Base-by-base conservation (phyloP, 73 alveolate genomes). In the Uronychia binucleata region DNA sequence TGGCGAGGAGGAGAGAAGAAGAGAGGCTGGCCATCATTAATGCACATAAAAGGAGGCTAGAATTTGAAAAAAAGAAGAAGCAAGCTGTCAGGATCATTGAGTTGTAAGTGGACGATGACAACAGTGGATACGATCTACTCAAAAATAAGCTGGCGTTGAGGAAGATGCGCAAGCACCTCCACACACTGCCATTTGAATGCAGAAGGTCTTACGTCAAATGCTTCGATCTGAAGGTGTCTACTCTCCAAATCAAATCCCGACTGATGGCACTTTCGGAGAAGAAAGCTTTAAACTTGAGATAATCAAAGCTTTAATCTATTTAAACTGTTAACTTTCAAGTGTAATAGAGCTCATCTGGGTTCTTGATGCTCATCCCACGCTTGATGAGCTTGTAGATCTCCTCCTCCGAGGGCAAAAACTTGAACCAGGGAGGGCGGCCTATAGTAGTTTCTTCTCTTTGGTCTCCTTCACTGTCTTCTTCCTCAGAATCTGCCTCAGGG, bases 141-240 rank as follows among this genome's bases (percentile, higher is more conserved):
- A 46, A 46, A 19, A 46, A 46, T 19, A 46, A 46, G 19, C 5
- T 46, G 67, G 19, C 5, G 5, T 46, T 46, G 67, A 46, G 67
- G 67, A 46, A 19, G 67, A 46, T 46, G 67, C 5, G 67, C n/a
- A 46, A 19, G 77, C 30, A 79, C 29, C 5, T 67, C 31, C 14
- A 28, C 14, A 26, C 78, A 25, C 78, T 67, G 5, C 78, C 78
- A 26, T 67, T 67, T 28, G 78, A 67, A 67, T 67, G 78, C 26
- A 14, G 78, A 5, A 1, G 34, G 14, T 67, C 78, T 30, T 67
- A 26, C 32, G 14, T 67, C 14, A 67, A 67, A 26, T 67, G 78
- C 78, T 13, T 67, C 31, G 78, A 67, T 13, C 78, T 67, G 31
- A 67, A 67, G 26, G 31, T 67, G 32, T 28, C 29, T 1, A 67